A percentile compares a stretch with the other conserved stretches of the same genome.
These are phyloP conservation scores for Globisporangium splendens DNA, from an alignment of 352 stramenopile genomes.

Conservation along the genomic window DNA sequence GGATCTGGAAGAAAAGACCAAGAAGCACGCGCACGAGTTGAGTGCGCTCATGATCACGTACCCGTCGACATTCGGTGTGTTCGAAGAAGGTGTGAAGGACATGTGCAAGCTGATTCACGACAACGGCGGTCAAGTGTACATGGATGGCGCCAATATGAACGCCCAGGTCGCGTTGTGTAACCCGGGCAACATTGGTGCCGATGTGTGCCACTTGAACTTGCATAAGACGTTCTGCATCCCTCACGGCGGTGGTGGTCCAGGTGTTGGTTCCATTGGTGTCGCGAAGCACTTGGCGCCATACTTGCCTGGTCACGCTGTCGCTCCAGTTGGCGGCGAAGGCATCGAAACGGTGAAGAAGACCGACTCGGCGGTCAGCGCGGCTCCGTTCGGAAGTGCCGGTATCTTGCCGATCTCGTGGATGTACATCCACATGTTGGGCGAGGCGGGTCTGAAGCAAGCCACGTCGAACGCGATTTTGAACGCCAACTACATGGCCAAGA, in stretches of 20 bases:
- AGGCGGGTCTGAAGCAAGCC: conserved; percentile 92
- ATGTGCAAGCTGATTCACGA: conserved; percentile 95
- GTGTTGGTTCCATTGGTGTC: conserved; percentile 91
- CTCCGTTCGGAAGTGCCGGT: conserved; percentile 95
- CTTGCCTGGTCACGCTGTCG: conserved; percentile 93
- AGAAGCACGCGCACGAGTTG: conserved; percentile 95
- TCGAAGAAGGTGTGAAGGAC: conserved; percentile 97
- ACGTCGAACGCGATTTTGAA: conserved; percentile 97
- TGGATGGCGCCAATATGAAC: conserved; percentile 99
- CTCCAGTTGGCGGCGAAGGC: conserved; percentile 80
- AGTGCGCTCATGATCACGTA: conserved; percentile 99
- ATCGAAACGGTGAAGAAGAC: conserved; percentile 70
- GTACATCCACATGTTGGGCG: conserved; percentile 99
- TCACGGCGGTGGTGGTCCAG: conserved; percentile 96
- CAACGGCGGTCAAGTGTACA: conserved; percentile 98
- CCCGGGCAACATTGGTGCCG: conserved; percentile 95
- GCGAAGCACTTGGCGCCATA: conserved; percentile 93
- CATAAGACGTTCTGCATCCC: conserved; percentile 99
- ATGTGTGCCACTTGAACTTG: conserved; percentile 99
- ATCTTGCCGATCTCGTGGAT: conserved; percentile 99
- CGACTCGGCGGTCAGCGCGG: conserved; percentile 88
- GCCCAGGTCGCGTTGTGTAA: conserved; percentile 97
- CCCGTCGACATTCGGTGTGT: conserved; percentile 98
- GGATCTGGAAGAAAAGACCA: conserved; percentile 94
- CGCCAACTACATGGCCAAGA: conserved; percentile 99